These are phyloP conservation scores for Scenedesmus sp. DNA, from an alignment of 163 green algal species.

Conservation along the genomic window DNA sequence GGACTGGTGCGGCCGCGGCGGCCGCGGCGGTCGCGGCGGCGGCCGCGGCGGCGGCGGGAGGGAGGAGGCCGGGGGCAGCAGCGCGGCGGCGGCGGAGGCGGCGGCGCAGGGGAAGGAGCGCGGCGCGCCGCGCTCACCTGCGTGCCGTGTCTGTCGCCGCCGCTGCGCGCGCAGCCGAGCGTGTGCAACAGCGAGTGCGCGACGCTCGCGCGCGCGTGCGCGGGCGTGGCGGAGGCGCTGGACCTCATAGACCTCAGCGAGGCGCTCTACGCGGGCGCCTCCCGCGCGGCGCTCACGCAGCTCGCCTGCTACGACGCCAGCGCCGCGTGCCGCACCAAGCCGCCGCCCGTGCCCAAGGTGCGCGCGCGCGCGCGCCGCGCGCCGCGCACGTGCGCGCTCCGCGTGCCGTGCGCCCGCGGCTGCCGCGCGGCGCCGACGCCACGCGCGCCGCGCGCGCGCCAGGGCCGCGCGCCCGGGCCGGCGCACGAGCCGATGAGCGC, in stretches of 20 bases:
- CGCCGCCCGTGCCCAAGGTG: conserved; percentile 54
- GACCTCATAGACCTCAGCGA: conserved; percentile 57
- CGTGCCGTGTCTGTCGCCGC: no score
- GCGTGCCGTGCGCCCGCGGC: not conserved
- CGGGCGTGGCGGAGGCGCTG: conserved; percentile 33
- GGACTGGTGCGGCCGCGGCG: conserved; percentile 44
- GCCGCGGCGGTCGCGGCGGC: no score
- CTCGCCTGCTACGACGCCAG: conserved; percentile 54
- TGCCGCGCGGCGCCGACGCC: not conserved
- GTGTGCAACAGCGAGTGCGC: conserved; percentile 56
- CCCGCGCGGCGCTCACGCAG: conserved; percentile 43
- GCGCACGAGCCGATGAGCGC: conserved; percentile 25
- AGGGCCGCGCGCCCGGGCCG: conserved; percentile 34
- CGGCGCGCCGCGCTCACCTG: no score
- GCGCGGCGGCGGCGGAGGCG: no score
- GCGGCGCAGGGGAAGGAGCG: no score
- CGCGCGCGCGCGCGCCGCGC: not conserved
- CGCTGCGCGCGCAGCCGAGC: conserved; percentile 46
- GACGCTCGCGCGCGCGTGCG: conserved; percentile 57
- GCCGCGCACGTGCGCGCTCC: not conserved
- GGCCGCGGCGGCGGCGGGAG: no score
- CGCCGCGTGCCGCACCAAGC: conserved; percentile 49
- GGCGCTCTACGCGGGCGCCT: conserved; percentile 53
- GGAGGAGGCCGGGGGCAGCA: no score
- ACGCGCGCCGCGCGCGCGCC: not conserved